These are phyloP conservation scores for Mikania micrantha DNA, from an alignment of 129 eudicot species.

Conservation along the genomic window DNA sequence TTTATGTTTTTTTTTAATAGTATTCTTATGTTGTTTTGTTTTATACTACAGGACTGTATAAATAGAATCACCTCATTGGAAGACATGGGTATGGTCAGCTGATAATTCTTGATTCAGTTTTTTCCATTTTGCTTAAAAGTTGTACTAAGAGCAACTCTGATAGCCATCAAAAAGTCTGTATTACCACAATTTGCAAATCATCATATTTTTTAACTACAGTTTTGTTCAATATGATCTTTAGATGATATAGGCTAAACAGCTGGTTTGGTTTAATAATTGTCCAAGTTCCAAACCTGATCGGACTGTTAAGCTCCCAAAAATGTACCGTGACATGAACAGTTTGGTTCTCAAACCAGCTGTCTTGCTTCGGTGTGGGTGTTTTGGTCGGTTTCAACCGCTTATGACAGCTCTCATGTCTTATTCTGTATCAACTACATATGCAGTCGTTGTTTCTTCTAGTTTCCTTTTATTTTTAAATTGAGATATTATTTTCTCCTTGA, in stretches of 20 bases:
- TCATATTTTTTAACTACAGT: neutral
- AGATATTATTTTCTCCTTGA: neutral
- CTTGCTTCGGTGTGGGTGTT: too few species aligned
- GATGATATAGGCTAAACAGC: too few species aligned
- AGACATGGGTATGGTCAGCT: constrained; percentile 59
- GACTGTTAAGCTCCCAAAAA: too few species aligned
- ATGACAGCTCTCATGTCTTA: too few species aligned
- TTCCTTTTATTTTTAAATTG: neutral
- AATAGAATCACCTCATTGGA: constrained; percentile 83
- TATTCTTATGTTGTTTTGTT: neutral
- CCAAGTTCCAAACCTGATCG: too few species aligned
- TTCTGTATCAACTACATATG: neutral
- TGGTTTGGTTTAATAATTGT: too few species aligned
- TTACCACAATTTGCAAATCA: neutral
- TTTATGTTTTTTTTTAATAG: neutral
- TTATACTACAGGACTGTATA: constrained; percentile 69
- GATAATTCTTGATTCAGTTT: neutral
- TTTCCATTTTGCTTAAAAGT: neutral
- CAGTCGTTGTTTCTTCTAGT: neutral
- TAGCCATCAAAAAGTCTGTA: neutral
- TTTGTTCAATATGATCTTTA: neutral
- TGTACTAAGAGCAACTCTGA: neutral
- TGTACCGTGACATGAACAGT: too few species aligned
- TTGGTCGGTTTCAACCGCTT: too few species aligned
- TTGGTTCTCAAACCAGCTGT: too few species aligned